These are phyloP conservation scores for Capsella rubella DNA, from an alignment of 441 rosid genomes.

Conservation along the genomic window DNA sequence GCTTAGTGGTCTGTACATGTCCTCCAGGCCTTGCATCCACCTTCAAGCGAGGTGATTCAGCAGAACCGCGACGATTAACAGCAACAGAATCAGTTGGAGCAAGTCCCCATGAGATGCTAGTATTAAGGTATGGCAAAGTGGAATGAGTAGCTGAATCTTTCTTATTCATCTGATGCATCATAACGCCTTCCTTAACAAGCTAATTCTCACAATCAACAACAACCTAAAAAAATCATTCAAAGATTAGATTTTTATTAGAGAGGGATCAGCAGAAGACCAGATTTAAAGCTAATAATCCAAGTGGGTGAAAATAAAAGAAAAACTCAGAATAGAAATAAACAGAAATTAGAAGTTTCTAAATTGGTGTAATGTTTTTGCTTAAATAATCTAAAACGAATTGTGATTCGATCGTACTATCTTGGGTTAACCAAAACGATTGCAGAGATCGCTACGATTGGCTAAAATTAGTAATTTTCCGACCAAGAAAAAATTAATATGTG, in stretches of 20 bases:
- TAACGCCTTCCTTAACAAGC: slow-evolving; percentile 16
- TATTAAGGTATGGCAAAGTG: slow-evolving; percentile 45
- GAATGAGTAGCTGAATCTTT: slow-evolving; percentile 45
- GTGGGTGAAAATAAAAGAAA: background rate
- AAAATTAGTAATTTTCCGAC: slow-evolving; percentile 45
- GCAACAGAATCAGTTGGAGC: slow-evolving; percentile 47
- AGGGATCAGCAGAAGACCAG: background rate
- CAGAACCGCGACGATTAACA: slow-evolving; percentile 38
- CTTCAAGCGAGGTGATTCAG: slow-evolving; percentile 56
- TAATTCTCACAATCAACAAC: slow-evolving; percentile 5
- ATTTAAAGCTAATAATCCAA: background rate
- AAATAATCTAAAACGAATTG: background rate
- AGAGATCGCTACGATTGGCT: slow-evolving; percentile 36
- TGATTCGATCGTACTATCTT: slow-evolving; percentile 40
- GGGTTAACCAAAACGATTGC: slow-evolving; percentile 33
- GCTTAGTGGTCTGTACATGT: slow-evolving; percentile 50
- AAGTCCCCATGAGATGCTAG: slow-evolving; percentile 50
- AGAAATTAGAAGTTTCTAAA: slow-evolving; percentile 15
- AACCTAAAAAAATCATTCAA: slow-evolving; percentile 26
- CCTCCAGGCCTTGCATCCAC: slow-evolving; percentile 56
- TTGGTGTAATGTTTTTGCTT: background rate
- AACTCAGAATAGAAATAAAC: slow-evolving; percentile 14
- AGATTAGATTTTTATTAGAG: background rate
- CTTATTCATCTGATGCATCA: slow-evolving; percentile 51
- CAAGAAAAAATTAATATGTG: slow-evolving; percentile 20